Percentiles rank a stretch among this genome's conserved stretches.
These are phyloP conservation scores for Neurospora sp. DNA, from an alignment of 495 filamentous ascomycete species.

Conservation along the genomic window DNA sequence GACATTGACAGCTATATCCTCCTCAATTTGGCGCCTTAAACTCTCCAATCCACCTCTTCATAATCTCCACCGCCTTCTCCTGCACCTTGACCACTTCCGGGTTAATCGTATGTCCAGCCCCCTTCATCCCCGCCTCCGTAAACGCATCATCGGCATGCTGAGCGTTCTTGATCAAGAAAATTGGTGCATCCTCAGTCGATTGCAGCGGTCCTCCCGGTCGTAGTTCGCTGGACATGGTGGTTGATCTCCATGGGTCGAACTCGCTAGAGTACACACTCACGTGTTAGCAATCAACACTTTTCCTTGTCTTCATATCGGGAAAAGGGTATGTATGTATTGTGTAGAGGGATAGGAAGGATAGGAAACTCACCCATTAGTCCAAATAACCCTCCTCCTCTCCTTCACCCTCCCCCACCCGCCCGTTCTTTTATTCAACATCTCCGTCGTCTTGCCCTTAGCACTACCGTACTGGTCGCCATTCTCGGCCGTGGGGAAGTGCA, in stretches of 20 bases:
- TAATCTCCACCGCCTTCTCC: constrained; percentile 15
- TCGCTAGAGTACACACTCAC: constrained; percentile 20
- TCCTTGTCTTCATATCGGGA: not conserved
- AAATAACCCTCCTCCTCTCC: constrained; percentile 41
- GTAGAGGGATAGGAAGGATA: not conserved
- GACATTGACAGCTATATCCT: not conserved
- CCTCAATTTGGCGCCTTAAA: constrained; percentile 11
- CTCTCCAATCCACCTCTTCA: constrained; percentile 41
- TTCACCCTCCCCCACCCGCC: constrained; percentile 38
- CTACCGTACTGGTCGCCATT: constrained; percentile 42
- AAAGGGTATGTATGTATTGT: not conserved
- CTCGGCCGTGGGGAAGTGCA: constrained; percentile 45
- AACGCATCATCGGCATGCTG: constrained; percentile 44
- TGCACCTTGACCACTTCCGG: constrained; percentile 33
- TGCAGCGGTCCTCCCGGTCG: constrained; percentile 45
- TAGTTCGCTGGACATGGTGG: constrained; percentile 41
- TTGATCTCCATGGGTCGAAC: constrained; percentile 51
- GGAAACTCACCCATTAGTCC: constrained; percentile 43
- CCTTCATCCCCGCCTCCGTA: constrained; percentile 24
- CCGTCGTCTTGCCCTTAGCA: constrained; percentile 39
- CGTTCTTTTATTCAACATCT: constrained; percentile 46
- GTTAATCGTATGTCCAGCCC: constrained; percentile 20
- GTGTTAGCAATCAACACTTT: not conserved
- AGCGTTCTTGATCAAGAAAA: constrained; percentile 46
- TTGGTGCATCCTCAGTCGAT: constrained; percentile 32